Conservation (phyloP, 805 yeast species). For the Tetrapisispora namnaoensis region DNA sequence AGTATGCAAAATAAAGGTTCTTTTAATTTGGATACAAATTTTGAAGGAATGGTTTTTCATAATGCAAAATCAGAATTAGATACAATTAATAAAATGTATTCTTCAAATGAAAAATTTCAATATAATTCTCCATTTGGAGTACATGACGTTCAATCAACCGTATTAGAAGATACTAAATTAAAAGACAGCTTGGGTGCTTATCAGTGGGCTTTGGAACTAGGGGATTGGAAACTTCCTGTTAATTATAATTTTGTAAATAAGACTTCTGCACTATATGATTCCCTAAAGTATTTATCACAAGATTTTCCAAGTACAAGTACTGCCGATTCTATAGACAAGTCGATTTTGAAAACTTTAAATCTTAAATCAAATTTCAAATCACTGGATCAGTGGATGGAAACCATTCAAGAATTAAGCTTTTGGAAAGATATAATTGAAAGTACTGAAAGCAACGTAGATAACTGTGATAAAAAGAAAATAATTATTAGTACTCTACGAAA, state of each 20-base stretch:
- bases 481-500: neutral
- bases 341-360: constrained; percentile 4
- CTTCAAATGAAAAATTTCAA: constrained; percentile 16
- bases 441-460: neutral
- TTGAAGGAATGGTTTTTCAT: constrained; percentile 41
- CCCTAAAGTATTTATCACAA: constrained; percentile 37
- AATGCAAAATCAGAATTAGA: constrained; percentile 49
- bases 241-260: constrained; percentile 31
- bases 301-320: neutral
- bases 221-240: constrained; percentile 64
- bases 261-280: constrained; percentile 41
- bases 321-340: constrained; percentile 3
- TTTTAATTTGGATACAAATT: constrained; percentile 13
- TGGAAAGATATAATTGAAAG: constrained; percentile 5
- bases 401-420: constrained; percentile 10
- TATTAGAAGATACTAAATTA: constrained; percentile 13
- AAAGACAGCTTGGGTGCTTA: constrained; percentile 28
- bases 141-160: constrained; percentile 42
- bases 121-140: constrained; percentile 42
- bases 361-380: constrained; percentile 6
- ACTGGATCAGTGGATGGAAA: constrained; percentile 15
- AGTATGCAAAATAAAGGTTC: constrained; percentile 29
- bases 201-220: constrained; percentile 68
- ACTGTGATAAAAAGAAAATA: neutral
- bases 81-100: constrained; percentile 4